Evolutionary conservation across 371 early-diverging fungal species (phyloP), one percentile per base, ranked within the genome.

Genomic region (Apophysomyces elegans): DNA sequence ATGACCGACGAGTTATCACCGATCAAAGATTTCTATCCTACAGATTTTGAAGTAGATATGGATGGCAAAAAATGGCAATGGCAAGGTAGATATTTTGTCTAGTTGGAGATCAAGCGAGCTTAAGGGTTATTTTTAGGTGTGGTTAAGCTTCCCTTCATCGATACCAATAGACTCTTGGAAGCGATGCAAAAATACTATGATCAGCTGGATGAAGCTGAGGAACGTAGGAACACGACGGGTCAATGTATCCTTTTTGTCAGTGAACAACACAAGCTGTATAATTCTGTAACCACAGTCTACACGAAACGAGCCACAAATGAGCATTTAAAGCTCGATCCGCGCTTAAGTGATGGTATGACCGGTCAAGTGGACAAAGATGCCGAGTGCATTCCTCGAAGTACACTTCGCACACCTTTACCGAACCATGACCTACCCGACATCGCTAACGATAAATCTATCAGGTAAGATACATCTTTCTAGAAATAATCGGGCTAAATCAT

Each of bases 21-120:
- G 0, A 96, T 99, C 61, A 89, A 90, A 67, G 96, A 98, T 68
- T 93, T 94, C 76, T 99, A 96, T 79, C 99, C 99, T 32, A 86
- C 85, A 37, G 86, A 91, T 37, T 96, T 99, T 70, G 88, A 91
- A 39, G 88, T 95, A 41, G 99, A 99, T 74, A 80, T 97, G 87
- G 98, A 99, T 75, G 99, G 99, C 69, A 99, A 99, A 79, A 94
- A 96, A 77, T 92, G 90, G 84, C 86, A 92, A 16, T 99, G 99
- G 99, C 97, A 99, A 86, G 98, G 90, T 74, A 72, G 45, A 60
- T 3, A 5, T 63, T 46, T 9, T 59, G 56, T 58, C 32, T 32
- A 59, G 32, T 26, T 26, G 32, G n/a, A 26, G 12, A 18, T 58
- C 1, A 9, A 61, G 32, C 1, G 4, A 36, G 43, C 36, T 50